These are phyloP conservation scores for Fibroporia radiculosa DNA, from an alignment of 768 basidiomycete genomes.

Conservation along the genomic window DNA sequence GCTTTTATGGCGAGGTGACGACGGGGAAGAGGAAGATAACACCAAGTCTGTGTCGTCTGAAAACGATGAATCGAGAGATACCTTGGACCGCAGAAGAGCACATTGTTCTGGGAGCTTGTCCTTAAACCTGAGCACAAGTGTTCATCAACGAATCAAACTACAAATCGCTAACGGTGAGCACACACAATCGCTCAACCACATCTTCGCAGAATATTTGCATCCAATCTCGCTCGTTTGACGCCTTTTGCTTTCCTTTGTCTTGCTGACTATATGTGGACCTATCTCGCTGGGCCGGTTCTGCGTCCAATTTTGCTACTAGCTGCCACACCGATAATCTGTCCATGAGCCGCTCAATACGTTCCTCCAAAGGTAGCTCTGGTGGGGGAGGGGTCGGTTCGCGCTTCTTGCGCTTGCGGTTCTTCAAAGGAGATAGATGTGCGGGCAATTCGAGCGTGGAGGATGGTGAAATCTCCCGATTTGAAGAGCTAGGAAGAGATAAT, in stretches of 20 bases:
- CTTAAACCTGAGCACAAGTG: conserved; percentile 41
- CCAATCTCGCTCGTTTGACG: conserved; percentile 45
- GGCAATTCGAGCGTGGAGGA: conserved; percentile 3
- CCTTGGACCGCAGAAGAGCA: conserved; percentile 51
- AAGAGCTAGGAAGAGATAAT: conserved; percentile 48
- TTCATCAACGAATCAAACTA: conserved; percentile 5
- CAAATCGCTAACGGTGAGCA: conserved; percentile 5
- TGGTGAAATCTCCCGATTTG: conserved; percentile 9
- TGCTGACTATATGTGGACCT: conserved; percentile 6
- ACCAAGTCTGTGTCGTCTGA: conserved; percentile 33
- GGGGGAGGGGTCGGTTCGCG: conserved; percentile 7
- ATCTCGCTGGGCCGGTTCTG: conserved; percentile 13
- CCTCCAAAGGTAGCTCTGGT: conserved; percentile 27
- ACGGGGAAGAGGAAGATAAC: conserved; percentile 11
- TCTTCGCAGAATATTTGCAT: conserved; percentile 65
- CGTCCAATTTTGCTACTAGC: conserved; percentile 36
- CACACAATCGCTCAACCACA: conserved; percentile 57
- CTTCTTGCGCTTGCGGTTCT: conserved; percentile 20
- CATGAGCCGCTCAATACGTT: conserved; percentile 66
- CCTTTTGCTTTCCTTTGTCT: conserved; percentile 14
- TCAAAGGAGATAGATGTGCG: conserved; percentile 13
- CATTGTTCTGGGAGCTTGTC: conserved; percentile 43
- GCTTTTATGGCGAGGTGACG: conserved; percentile 11
- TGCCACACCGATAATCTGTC: conserved; percentile 79
- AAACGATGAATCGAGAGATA: conserved; percentile 60